phyloP scores from a whole-genome alignment of 768 basidiomycete genomes.

The Lanmaoa pseudosensibilis region DNA sequence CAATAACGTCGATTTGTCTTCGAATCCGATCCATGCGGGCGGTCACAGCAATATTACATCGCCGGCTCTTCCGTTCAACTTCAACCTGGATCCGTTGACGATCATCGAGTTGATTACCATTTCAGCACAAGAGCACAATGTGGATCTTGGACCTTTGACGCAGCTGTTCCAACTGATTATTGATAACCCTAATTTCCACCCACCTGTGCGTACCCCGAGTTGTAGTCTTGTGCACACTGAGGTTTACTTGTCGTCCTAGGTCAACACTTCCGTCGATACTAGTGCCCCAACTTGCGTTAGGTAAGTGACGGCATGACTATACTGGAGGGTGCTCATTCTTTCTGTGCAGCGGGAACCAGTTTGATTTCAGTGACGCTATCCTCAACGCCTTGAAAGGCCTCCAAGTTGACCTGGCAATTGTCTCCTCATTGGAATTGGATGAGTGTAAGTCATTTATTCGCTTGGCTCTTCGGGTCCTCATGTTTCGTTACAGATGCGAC shows the following conservation, averaged over 20 bases:
- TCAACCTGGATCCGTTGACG: conserved; percentile 61
- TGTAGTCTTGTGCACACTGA: neutral
- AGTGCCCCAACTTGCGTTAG: conserved; percentile 58
- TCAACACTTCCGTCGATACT: conserved; percentile 55
- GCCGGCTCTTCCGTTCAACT: conserved; percentile 54
- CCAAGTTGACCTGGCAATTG: conserved; percentile 55
- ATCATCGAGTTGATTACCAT: conserved; percentile 57
- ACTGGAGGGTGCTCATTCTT: conserved; percentile 3
- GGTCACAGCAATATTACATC: conserved; percentile 63
- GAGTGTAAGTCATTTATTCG: conserved; percentile 49
- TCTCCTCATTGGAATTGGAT: conserved; percentile 58
- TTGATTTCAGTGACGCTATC: conserved; percentile 59
- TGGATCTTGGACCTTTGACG: conserved; percentile 60
- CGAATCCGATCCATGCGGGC: conserved; percentile 55
- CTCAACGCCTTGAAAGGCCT: conserved; percentile 60
- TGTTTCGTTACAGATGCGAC: conserved; percentile 45
- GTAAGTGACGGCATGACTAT: conserved; percentile 26
- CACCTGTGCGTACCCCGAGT: conserved; percentile 40
- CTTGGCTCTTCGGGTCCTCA: conserved; percentile 1
- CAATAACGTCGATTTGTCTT: conserved; percentile 51
- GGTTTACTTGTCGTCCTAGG: conserved; percentile 33
- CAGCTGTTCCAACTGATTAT: conserved; percentile 55
- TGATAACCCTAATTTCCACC: conserved; percentile 49
- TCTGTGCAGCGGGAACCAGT: conserved; percentile 57
- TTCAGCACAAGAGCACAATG: conserved; percentile 52